These are phyloP conservation scores for Penicillium bovifimosum DNA, from an alignment of 495 filamentous ascomycete species.

Conservation along the genomic window DNA sequence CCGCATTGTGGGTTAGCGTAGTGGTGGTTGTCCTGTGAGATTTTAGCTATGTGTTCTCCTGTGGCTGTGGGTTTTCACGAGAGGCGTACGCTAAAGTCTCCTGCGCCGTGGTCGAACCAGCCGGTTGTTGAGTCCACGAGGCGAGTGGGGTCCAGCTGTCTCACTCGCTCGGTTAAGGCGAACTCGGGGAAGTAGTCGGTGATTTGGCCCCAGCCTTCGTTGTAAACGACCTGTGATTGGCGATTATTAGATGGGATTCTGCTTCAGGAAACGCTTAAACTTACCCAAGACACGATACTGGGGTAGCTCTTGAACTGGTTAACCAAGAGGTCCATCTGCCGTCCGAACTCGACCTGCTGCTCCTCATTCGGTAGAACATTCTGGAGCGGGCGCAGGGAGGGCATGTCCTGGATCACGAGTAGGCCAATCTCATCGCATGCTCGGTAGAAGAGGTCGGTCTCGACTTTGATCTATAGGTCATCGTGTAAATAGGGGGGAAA, in stretches of 20 bases:
- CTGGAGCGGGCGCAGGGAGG: slow-evolving; percentile 43
- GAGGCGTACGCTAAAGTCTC: slow-evolving; percentile 47
- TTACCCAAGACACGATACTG: slow-evolving; percentile 50
- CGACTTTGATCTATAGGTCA: slow-evolving; percentile 56
- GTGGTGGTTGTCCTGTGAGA: slow-evolving; percentile 58
- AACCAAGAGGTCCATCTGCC: slow-evolving; percentile 56
- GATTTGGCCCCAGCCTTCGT: slow-evolving; percentile 66
- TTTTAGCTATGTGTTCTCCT: neutral
- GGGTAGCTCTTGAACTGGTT: slow-evolving; percentile 58
- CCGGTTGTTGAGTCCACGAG: slow-evolving; percentile 56
- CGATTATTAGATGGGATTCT: neutral
- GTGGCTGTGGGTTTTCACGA: neutral
- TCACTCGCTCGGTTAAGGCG: slow-evolving; percentile 46
- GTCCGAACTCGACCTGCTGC: slow-evolving; percentile 55
- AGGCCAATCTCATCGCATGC: slow-evolving; percentile 61
- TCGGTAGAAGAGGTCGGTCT: slow-evolving; percentile 57
- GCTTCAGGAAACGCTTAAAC: neutral
- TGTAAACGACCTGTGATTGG: slow-evolving; percentile 54
- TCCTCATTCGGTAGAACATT: slow-evolving; percentile 36
- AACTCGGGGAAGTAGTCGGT: slow-evolving; percentile 48
- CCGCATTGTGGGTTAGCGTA: slow-evolving; percentile 68
- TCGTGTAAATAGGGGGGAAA: neutral
- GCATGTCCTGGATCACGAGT: slow-evolving; percentile 66
- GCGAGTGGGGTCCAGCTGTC: slow-evolving; percentile 53
- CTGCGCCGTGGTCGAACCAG: slow-evolving; percentile 57